Conservation (phyloP, 2,329 filamentous ascomycete species). For the Calycina marina region DNA sequence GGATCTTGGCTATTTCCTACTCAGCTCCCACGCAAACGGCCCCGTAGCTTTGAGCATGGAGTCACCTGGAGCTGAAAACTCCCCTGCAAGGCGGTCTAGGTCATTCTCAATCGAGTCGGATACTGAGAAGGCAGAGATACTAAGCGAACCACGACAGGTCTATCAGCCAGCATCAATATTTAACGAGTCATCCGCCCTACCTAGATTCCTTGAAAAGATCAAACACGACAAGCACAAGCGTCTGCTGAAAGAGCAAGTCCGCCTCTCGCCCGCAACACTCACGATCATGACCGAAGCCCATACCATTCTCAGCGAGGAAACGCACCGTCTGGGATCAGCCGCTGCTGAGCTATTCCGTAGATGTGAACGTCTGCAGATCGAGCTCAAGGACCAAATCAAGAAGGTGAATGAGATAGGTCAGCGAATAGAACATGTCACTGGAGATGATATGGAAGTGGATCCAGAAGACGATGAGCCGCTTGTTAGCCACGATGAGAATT, state of each 20-base stretch:
- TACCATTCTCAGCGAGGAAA: slow-evolving; percentile 55
- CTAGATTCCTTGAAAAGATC: slow-evolving; percentile 38
- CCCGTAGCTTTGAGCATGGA: slow-evolving; percentile 46
- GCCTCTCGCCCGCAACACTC: slow-evolving; percentile 55
- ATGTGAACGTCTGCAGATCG: slow-evolving; percentile 51
- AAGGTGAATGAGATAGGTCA: slow-evolving; percentile 50
- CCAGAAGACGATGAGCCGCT: slow-evolving; percentile 31
- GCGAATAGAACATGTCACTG: slow-evolving; percentile 52
- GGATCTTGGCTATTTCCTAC: slow-evolving; percentile 47
- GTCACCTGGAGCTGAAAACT: slow-evolving; percentile 36
- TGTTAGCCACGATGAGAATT: slow-evolving; percentile 34
- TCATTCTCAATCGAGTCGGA: slow-evolving; percentile 30
- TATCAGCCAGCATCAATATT: slow-evolving; percentile 51
- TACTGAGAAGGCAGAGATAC: slow-evolving; percentile 32
- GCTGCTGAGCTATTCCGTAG: slow-evolving; percentile 60
- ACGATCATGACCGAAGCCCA: slow-evolving; percentile 60
- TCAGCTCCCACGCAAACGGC: slow-evolving; percentile 43
- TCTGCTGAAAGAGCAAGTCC: slow-evolving; percentile 50
- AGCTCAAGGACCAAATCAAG: slow-evolving; percentile 52
- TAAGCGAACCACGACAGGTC: slow-evolving; percentile 48
- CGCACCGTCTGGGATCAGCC: slow-evolving; percentile 50
- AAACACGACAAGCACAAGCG: slow-evolving; percentile 46
- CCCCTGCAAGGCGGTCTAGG: slow-evolving; percentile 32
- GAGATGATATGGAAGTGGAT: slow-evolving; percentile 33
- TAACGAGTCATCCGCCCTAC: slow-evolving; percentile 39